Percentiles rank a stretch among this genome's conserved stretches.
Conservation (phyloP, 345 rosid genomes). For the Sapria himalayana region DNA sequence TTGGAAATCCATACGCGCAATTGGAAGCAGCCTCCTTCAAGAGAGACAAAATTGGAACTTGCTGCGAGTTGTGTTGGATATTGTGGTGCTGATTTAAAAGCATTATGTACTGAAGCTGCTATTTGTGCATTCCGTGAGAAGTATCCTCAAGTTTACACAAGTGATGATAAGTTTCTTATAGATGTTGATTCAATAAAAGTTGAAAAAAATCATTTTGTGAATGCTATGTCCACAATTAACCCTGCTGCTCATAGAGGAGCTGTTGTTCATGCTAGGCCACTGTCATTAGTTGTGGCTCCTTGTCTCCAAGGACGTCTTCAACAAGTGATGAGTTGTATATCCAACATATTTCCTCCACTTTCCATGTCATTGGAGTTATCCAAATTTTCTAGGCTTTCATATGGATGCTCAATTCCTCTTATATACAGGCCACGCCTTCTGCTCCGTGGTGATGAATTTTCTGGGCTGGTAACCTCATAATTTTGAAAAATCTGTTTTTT, state of each 20-base stretch:
- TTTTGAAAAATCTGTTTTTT: conserved; percentile 6
- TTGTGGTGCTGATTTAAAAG: conserved; percentile 98
- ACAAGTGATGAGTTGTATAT: conserved; percentile 44
- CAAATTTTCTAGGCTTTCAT: conserved; percentile 82
- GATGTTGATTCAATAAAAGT: conserved; percentile 86
- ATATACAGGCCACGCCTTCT: conserved; percentile 92
- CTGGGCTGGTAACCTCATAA: conserved; percentile 64
- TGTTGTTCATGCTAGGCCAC: conserved; percentile 83
- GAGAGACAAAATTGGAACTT: conserved; percentile 64
- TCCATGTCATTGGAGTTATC: conserved; percentile 46
- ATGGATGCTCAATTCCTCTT: conserved; percentile 82
- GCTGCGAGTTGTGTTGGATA: conserved; percentile 98
- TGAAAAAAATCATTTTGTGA: conserved; percentile 69
- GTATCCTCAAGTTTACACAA: conserved; percentile 95
- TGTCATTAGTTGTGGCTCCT: conserved; percentile 82
- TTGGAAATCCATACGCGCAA: conserved; percentile 91
- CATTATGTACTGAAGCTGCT: conserved; percentile 97
- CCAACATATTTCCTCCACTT: conserved; percentile 62
- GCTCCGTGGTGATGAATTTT: conserved; percentile 65
- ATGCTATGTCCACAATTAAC: conserved; percentile 90
- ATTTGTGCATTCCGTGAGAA: conserved; percentile 95
- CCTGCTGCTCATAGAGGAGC: conserved; percentile 99
- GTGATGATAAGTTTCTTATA: conserved; percentile 84
- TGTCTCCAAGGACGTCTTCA: conserved; percentile 73
- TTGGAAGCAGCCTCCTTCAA: conserved; percentile 86